Base-by-base conservation (phyloP, 2,329 filamentous ascomycete species). In the Diaporthe caulivora region DNA sequence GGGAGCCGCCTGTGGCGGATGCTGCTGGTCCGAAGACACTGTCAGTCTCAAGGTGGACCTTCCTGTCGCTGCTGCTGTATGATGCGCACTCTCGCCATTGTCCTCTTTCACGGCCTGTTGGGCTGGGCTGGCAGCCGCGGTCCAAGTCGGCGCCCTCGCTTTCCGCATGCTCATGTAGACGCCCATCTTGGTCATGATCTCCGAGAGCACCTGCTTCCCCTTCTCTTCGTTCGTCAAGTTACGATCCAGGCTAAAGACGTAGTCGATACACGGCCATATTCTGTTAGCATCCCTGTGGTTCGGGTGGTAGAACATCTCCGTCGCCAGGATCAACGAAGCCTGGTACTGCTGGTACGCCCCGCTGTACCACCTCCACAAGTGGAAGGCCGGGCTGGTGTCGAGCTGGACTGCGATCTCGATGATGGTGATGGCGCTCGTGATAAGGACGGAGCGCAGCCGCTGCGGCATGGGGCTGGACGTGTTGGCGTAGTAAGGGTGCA, bases 321-420 rank as follows among this genome's bases (percentile, higher is more conserved):
- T 88, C 9, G 94, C 86, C 29, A 95, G 84, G 1, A 95, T 85
- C 42, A 95, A 85, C 0, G 92, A 92, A 6, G 89, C 87, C 78
- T 95, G 93, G 80, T 92, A 94, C 79, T 94, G 93, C 75, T 93
- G 91, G 76, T 93, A 89, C 8, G 93, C 92, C 6, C 92, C 92
- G 17, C 84, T 78, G 77, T 94, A 95, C 93, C 93, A 95, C 1
- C 85, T 82, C 92, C 92, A 95, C 1, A 83, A 83, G 1, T 83
- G 81, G 49, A 94, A 87, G 6, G 79, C 73, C 0, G 79, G 80
- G 71, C 83, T 82, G 7, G 82, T 86, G 74, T 87, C 86, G 6
- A 88, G 82, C 74, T 84, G 82, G 62, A 86, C 85, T 1, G 84
- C 84, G 3, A 86, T 83, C 77, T 88, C 86, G 73, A 86, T 81